Evolutionary conservation across 768 basidiomycete species (phyloP).

Genomic region (Hypholoma sublateritium): DNA sequence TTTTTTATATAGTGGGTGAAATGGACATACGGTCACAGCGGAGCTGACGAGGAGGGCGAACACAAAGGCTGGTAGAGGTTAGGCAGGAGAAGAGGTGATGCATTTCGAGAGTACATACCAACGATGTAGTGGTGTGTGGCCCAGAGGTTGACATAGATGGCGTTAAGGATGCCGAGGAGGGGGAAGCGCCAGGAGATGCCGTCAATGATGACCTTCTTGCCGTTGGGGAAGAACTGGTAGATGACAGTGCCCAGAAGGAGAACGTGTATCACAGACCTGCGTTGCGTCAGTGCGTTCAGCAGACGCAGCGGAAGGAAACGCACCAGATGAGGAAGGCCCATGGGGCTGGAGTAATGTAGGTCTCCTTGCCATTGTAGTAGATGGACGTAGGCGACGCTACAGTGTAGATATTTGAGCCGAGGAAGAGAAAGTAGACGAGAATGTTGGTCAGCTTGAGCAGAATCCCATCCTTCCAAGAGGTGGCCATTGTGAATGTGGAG

Average conservation of each 20-base stretch:
- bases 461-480: constrained; percentile 76
- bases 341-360: constrained; percentile 92
- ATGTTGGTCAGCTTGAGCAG: constrained; percentile 86
- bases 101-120: constrained; percentile 36
- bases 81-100: constrained; percentile 4
- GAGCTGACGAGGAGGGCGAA: constrained; percentile 88
- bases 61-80: constrained; percentile 64
- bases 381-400: constrained; percentile 72
- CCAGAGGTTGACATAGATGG: constrained; percentile 90
- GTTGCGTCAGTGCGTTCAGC: constrained; percentile 14
- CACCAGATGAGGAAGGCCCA: constrained; percentile 93
- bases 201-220: constrained; percentile 80
- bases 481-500: constrained; percentile 44
- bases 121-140: constrained; percentile 69
- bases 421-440: constrained; percentile 78
- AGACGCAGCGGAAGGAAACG: constrained; percentile 12
- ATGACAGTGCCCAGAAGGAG: constrained; percentile 89
- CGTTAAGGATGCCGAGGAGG: constrained; percentile 82
- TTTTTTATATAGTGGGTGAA: constrained; percentile 16
- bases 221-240: constrained; percentile 82
- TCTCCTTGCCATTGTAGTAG: constrained; percentile 77
- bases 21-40: constrained; percentile 43
- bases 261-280: constrained; percentile 84
- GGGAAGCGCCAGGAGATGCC: constrained; percentile 92
- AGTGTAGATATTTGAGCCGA: constrained; percentile 90